Base-by-base conservation (phyloP, 257 asterid species). In the Capsicum pubescens region DNA sequence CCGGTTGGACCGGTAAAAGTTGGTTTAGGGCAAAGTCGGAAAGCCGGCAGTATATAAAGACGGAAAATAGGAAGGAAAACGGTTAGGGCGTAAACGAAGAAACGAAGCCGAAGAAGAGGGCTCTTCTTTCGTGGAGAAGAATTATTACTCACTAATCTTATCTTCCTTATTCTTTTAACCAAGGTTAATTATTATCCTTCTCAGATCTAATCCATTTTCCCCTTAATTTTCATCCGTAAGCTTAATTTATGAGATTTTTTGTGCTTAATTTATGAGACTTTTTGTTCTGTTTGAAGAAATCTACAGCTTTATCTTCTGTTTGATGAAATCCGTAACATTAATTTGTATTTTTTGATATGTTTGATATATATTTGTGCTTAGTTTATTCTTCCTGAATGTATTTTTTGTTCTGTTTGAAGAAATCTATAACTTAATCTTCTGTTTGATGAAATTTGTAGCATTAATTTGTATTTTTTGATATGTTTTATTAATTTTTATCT, bases 101-200 rank as follows among this genome's bases (percentile, higher is more conserved):
- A 86, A 90, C 93, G 87, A 82, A 91, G 93, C 93, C 93, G 89
- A 81, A 84, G 91, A 86, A 89, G 91, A 90, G 91, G 93, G 91
- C 92, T 86, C 83, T 82, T 84, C 72, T 82, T 52, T 84, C 80
- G 84, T 83, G 88, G 87, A 83, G 89, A 82, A 52, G 19, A 67
- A 83, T 21, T 14, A 10, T 79, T 39, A 39, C 5, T 26, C 6
- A 76, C 57, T 12, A 13, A 59, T 84, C 81, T 42, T 58, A 74
- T 85, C 85, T 39, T 39, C 81, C 13, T 68, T 54, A 66, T 55
- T 64, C 69, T 68, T 42, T 21, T 32, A 50, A 50, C 81, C 60
- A 84, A 84, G 86, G 86, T 84, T 9, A 8, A 12, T 21, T 52
- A 32, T n/a, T 1, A 7, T 50, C 39, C 7, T 16, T 26, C 48